These are phyloP conservation scores for Tuber borchii DNA, from an alignment of 495 filamentous ascomycete species.

Conservation along the genomic window DNA sequence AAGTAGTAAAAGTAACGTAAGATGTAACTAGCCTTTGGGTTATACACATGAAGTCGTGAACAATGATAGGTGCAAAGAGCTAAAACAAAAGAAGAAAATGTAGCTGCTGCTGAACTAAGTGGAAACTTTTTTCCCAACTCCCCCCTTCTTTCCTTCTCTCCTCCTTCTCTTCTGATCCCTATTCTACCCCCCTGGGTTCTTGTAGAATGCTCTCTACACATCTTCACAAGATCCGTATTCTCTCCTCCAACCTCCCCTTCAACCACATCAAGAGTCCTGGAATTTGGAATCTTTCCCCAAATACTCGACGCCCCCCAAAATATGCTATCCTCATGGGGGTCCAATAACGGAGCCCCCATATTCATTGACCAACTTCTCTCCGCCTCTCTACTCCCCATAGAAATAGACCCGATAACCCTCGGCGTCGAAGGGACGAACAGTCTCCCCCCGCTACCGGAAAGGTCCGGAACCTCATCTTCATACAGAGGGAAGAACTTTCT, in stretches of 20 bases:
- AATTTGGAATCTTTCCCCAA: conserved; percentile 29
- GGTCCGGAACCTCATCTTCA: conserved; percentile 16
- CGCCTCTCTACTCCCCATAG: conserved; percentile 7
- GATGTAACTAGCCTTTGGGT: not conserved
- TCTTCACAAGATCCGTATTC: conserved; percentile 43
- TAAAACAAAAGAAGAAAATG: conserved; percentile 1
- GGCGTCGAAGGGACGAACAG: conserved; percentile 24
- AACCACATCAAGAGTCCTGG: conserved; percentile 34
- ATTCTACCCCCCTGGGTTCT: conserved; percentile 80
- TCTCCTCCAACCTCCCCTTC: conserved; percentile 44
- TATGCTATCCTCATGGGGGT: conserved; percentile 28
- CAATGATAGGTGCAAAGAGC: not conserved
- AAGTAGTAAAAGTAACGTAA: not conserved
- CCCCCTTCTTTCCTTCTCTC: conserved; percentile 74
- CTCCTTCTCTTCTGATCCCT: conserved; percentile 82
- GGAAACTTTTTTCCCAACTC: conserved; percentile 42
- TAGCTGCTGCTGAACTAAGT: not conserved
- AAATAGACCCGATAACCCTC: conserved; percentile 12
- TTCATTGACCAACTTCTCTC: not conserved
- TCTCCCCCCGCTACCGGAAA: conserved; percentile 2
- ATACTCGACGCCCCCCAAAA: conserved; percentile 37
- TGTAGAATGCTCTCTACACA: conserved; percentile 89
- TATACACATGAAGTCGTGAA: not conserved
- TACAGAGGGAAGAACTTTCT: conserved; percentile 47
- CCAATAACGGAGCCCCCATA: conserved; percentile 31